Conservation (phyloP, 1,284 basidiomycete genomes). For the Pyrrhoderma noxium region DNA sequence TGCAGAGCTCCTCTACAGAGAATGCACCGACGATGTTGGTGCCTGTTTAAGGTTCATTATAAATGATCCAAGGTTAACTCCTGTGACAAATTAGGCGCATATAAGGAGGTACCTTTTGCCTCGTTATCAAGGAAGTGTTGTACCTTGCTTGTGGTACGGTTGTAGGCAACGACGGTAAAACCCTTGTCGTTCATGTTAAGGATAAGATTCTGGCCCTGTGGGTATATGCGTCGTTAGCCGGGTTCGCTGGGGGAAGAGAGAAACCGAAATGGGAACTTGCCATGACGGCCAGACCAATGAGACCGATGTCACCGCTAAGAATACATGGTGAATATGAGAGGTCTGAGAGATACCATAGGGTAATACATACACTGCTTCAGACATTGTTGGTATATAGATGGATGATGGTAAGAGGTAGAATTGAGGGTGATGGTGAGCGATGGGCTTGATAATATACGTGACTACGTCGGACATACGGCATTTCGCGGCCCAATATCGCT, state of each 20-base stretch:
- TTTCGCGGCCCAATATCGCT: too few relatives aligned
- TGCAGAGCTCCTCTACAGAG: slow-evolving; percentile 81
- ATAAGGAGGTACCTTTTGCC: slow-evolving; percentile 74
- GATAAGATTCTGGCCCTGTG: slow-evolving; percentile 90
- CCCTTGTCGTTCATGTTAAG: slow-evolving; percentile 99
- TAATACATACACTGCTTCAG: slow-evolving; percentile 16
- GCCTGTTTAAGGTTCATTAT: slow-evolving; percentile 41
- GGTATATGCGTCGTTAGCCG: slow-evolving; percentile 8
- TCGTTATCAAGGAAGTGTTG: slow-evolving; percentile 94
- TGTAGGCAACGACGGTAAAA: slow-evolving; percentile 94
- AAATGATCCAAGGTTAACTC: slow-evolving; percentile 16
- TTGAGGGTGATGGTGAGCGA: slow-evolving; percentile 3
- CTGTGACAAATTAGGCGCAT: slow-evolving; percentile 4
- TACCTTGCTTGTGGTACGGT: slow-evolving; percentile 96
- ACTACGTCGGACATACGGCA: neutral
- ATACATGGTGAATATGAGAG: slow-evolving; percentile 1
- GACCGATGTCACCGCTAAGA: slow-evolving; percentile 79
- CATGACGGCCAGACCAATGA: slow-evolving; percentile 97
- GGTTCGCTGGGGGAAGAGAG: neutral
- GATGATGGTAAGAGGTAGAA: slow-evolving; percentile 10
- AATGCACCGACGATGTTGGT: slow-evolving; percentile 94
- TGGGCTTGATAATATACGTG: slow-evolving; percentile 10
- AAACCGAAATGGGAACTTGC: slow-evolving; percentile 36
- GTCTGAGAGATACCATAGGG: neutral
- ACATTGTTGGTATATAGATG: slow-evolving; percentile 7